These are phyloP conservation scores for Kazachstania taianensis DNA, from an alignment of 805 yeast genomes.

Conservation along the genomic window DNA sequence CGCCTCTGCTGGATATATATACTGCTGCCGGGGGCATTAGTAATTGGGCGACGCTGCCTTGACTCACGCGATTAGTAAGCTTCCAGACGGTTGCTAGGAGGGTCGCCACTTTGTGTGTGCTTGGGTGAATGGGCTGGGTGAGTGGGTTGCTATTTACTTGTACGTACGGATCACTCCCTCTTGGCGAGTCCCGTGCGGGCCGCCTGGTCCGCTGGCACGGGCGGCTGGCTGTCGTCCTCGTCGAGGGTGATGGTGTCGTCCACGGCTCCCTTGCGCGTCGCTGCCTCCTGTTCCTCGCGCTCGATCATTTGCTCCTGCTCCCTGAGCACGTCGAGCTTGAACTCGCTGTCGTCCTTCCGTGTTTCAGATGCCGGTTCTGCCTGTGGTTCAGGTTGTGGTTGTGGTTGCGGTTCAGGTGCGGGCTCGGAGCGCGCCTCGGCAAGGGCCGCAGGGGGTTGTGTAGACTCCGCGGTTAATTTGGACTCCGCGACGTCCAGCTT, in stretches of 20 bases:
- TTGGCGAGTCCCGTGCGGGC: conserved; percentile 9
- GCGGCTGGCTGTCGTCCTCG: conserved; percentile 27
- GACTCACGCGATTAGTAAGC: too few species aligned
- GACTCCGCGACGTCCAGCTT: conserved; percentile 69
- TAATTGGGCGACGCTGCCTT: too few species aligned
- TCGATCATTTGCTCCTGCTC: conserved; percentile 78
- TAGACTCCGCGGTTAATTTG: neutral
- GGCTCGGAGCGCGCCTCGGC: conserved; percentile 4
- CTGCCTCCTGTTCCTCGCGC: conserved; percentile 76
- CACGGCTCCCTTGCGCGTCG: conserved; percentile 28
- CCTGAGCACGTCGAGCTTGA: conserved; percentile 60
- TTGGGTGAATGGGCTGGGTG: too few species aligned
- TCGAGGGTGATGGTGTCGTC: conserved; percentile 32
- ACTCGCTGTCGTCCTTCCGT: conserved; percentile 37
- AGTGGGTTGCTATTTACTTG: too few species aligned
- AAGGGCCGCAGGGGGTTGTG: conserved; percentile 1
- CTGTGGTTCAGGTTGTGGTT: too few species aligned
- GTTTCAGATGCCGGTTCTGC: conserved; percentile 2
- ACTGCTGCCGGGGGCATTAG: too few species aligned
- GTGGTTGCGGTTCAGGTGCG: conserved; percentile 1
- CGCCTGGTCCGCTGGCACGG: conserved; percentile 3
- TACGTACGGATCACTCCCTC: conserved; percentile 8
- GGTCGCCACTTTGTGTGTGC: too few species aligned
- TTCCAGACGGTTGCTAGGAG: too few species aligned
- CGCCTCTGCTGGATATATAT: too few species aligned